A percentile compares a stretch with the other conserved stretches of the same genome.
These are phyloP conservation scores for Gynandropsis gynandra DNA, from an alignment of 345 rosid species.

Conservation along the genomic window DNA sequence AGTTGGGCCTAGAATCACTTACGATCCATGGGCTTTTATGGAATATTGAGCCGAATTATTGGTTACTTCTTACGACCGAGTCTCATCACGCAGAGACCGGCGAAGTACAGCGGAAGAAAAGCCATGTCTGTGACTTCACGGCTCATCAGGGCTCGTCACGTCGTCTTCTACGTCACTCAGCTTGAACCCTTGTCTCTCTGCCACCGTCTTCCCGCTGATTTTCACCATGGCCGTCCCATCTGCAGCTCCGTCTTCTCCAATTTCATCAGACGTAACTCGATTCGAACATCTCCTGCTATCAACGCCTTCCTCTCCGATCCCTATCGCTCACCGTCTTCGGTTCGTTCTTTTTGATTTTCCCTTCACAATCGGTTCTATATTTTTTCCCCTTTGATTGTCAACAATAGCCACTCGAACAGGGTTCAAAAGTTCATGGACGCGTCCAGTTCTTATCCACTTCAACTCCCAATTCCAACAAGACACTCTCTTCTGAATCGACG, in stretches of 20 bases:
- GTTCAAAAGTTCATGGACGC: slow-evolving; percentile 30
- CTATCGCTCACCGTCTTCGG: slow-evolving; percentile 16
- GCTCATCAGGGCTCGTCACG: slow-evolving; percentile 22
- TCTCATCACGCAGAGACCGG: no score
- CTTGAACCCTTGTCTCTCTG: slow-evolving; percentile 4
- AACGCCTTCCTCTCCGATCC: slow-evolving; percentile 35
- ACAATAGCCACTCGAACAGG: slow-evolving; percentile 21
- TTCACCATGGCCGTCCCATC: slow-evolving; percentile 14
- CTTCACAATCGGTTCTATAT: no score
- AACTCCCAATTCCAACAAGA: slow-evolving; percentile 31
- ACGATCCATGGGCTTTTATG: no score
- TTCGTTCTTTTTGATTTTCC: slow-evolving; percentile 17
- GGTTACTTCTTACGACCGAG: no score
- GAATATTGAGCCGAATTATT: no score
- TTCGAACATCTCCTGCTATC: slow-evolving; percentile 15
- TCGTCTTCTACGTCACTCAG: slow-evolving; percentile 15
- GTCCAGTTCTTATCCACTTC: slow-evolving; percentile 48
- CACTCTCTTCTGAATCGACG: slow-evolving; percentile 13
- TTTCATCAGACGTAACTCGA: slow-evolving; percentile 23
- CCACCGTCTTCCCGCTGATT: slow-evolving; percentile 21
- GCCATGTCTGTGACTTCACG: slow-evolving; percentile 29
- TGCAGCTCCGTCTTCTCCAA: slow-evolving; percentile 19
- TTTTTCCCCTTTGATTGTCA: no score
- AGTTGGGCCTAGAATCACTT: no score
- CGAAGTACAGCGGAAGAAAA: slow-evolving; percentile 1